Evolutionary conservation across 2,329 filamentous ascomycete species (phyloP).

Genomic region (Capronia coronata): DNA sequence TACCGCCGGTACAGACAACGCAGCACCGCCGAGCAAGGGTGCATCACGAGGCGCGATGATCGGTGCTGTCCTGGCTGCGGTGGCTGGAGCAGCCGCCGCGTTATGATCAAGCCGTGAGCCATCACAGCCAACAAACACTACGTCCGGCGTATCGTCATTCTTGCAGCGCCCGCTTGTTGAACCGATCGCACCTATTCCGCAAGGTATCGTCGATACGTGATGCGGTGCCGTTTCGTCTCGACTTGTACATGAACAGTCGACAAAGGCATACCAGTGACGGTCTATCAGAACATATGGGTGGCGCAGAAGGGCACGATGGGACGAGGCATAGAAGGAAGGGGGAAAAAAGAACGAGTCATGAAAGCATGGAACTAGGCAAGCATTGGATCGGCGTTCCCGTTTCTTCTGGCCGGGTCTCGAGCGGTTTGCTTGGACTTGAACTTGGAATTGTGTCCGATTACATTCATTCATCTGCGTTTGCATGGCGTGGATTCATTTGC

Average conservation of each 20-base stretch:
- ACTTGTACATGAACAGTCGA: too few relatives aligned
- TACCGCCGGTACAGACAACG: slow-evolving; percentile 7
- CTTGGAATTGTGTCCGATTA: not conserved
- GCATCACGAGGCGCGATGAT: slow-evolving; percentile 2
- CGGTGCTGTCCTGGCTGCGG: slow-evolving; percentile 4
- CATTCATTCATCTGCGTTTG: too few relatives aligned
- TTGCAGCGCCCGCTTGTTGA: too few relatives aligned
- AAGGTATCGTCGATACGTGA: too few relatives aligned
- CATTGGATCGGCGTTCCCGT: not conserved
- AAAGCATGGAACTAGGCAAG: not conserved
- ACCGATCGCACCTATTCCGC: not conserved
- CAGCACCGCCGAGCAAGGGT: not conserved
- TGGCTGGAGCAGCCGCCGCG: not conserved
- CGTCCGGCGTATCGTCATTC: too few relatives aligned
- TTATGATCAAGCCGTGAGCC: not conserved
- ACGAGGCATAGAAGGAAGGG: too few relatives aligned
- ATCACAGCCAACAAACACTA: too few relatives aligned
- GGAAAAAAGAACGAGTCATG: not conserved
- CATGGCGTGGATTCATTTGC: not conserved
- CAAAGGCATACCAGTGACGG: not conserved
- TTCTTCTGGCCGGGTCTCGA: not conserved
- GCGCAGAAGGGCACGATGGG: too few relatives aligned
- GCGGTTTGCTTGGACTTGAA: not conserved
- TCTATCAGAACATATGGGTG: too few relatives aligned
- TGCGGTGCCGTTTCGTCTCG: too few relatives aligned